Percentiles rank a stretch among this genome's conserved stretches.
Conservation (phyloP, 139 green algal species). For the Chlamydomonas incerta region DNA sequence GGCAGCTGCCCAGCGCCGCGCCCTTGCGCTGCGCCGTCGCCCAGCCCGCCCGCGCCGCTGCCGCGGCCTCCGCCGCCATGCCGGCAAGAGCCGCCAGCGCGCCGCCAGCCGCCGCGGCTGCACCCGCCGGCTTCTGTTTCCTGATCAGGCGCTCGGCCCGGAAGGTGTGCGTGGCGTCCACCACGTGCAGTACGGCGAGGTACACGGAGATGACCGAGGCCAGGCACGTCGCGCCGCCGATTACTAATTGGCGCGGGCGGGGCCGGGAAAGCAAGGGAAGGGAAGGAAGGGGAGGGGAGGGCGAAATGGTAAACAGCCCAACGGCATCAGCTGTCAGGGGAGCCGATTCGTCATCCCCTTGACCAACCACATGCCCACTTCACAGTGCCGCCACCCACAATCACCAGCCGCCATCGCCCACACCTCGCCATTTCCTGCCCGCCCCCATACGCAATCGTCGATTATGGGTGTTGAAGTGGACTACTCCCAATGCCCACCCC, state of each 20-base stretch:
- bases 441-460: no score
- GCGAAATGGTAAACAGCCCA: no score
- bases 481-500: no score
- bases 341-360: no score
- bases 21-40: constrained; percentile 15
- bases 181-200: constrained; percentile 45
- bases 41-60: background rate
- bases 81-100: background rate
- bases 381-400: no score
- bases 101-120: background rate
- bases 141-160: background rate
- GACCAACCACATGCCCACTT: no score
- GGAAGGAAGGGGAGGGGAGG: no score
- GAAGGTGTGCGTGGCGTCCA: constrained; percentile 51
- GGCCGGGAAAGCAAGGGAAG: no score
- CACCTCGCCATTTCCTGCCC: no score
- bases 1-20: constrained; percentile 16
- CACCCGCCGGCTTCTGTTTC: background rate
- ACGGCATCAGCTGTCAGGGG: no score
- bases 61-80: background rate
- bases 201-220: constrained; percentile 35
- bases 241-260: constrained; percentile 23
- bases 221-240: constrained; percentile 35
- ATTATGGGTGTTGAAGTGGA: no score
- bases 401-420: no score